Evolutionary conservation across 108 stramenopile species (phyloP).

Genomic region (Aurantiochytrium sp.): DNA sequence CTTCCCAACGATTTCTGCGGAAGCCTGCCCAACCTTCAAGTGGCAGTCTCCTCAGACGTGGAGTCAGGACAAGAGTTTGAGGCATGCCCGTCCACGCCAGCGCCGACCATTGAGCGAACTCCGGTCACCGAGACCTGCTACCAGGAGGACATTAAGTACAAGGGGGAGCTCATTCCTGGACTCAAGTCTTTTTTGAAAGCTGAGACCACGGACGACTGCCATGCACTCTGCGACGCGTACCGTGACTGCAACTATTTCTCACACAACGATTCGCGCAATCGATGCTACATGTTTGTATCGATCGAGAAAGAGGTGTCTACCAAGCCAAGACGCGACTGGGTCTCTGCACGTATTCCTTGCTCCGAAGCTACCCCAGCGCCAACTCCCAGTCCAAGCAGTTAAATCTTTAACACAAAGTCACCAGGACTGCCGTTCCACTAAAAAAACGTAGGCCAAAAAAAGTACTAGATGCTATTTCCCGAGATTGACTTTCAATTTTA

Average conservation of each 20-base stretch:
- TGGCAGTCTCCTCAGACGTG: not conserved
- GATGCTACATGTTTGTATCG: not conserved
- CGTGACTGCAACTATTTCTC: not conserved
- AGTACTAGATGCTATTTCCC: no score
- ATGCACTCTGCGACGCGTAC: not conserved
- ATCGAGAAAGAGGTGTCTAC: not conserved
- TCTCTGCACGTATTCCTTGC: not conserved
- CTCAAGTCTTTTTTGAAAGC: not conserved
- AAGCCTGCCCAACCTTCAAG: not conserved
- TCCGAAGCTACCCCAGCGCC: not conserved
- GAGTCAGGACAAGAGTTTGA: not conserved
- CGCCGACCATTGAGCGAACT: not conserved
- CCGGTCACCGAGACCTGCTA: not conserved
- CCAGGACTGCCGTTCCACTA: no score
- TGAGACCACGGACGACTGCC: not conserved
- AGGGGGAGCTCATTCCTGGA: not conserved
- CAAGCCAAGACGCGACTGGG: not conserved
- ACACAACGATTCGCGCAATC: not conserved
- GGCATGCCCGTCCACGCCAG: not conserved
- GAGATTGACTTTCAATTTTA: no score
- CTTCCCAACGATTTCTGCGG: not conserved
- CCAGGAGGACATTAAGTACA: not conserved
- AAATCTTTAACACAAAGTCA: no score
- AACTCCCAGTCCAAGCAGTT: not conserved
- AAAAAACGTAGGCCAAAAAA: no score